Conservation (phyloP, 2,329 filamentous ascomycete genomes). For the Nannizzia gypsea region DNA sequence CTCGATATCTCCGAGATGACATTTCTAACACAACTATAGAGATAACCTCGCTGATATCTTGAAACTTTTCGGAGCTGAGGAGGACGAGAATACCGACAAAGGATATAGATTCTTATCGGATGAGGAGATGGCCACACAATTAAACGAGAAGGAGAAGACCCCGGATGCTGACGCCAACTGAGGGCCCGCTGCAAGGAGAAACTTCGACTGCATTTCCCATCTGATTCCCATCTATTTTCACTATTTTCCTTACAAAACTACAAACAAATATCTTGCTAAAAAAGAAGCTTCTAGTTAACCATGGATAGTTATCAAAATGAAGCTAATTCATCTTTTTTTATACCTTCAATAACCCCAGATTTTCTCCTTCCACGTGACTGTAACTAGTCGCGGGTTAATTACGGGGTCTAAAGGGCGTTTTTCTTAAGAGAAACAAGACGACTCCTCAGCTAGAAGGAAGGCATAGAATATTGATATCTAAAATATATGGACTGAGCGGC, state of each 20-base stretch:
- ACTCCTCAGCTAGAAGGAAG: not conserved
- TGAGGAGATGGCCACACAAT: not conserved
- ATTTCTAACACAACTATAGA: not conserved
- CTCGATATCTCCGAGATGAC: not conserved
- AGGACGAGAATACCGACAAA: slow-evolving; percentile 6
- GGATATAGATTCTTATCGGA: not conserved
- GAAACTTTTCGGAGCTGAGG: slow-evolving; percentile 8
- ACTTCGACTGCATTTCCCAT: not conserved
- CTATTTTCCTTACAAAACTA: not conserved
- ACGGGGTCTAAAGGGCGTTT: not conserved
- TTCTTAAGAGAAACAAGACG: not conserved
- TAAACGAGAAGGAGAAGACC: not conserved
- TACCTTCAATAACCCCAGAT: not conserved
- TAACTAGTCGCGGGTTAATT: not conserved
- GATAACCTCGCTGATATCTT: slow-evolving; percentile 10
- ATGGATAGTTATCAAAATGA: not conserved
- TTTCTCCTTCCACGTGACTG: not conserved
- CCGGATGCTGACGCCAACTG: not conserved
- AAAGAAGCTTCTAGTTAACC: not conserved
- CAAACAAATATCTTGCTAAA: too few relatives aligned
- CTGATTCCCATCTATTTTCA: not conserved
- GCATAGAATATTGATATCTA: not conserved
- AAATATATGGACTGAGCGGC: not conserved
- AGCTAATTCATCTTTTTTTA: not conserved
- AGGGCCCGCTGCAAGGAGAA: too few relatives aligned